These are phyloP conservation scores for Phaeosphaeriaceae sp. DNA, from an alignment of 2,329 filamentous ascomycete genomes.

Conservation along the genomic window DNA sequence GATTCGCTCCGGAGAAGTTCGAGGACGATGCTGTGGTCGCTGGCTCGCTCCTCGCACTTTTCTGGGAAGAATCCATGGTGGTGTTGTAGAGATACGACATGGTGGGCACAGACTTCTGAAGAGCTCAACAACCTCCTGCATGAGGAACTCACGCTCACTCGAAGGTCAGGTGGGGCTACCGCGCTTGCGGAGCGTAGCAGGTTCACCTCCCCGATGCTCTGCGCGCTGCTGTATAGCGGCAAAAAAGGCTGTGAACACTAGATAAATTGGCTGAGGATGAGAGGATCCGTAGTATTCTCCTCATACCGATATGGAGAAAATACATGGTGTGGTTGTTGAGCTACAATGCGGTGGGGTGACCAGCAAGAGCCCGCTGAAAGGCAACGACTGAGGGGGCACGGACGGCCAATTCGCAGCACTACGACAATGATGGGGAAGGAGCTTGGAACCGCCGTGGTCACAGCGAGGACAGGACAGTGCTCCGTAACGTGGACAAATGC, in stretches of 20 bases:
- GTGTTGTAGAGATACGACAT: background rate
- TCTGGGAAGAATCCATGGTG: background rate
- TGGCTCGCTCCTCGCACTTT: slow-evolving; percentile 1
- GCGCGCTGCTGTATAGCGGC: background rate
- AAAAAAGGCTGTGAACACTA: background rate
- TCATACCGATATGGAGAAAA: background rate
- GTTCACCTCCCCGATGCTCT: background rate
- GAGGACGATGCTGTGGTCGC: slow-evolving; percentile 6
- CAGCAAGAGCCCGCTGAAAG: background rate
- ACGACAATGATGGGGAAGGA: background rate
- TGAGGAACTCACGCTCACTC: background rate
- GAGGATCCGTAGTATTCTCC: background rate
- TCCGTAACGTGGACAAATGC: too few species aligned
- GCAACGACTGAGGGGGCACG: background rate
- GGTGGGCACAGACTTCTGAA: background rate
- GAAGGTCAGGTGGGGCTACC: background rate
- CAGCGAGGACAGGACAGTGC: too few species aligned
- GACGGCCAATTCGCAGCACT: background rate
- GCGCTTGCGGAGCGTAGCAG: background rate
- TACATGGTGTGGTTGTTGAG: slow-evolving; percentile 7
- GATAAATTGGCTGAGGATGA: background rate
- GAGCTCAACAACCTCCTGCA: background rate
- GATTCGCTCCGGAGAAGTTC: slow-evolving; percentile 11
- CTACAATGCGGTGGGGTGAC: background rate
- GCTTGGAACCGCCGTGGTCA: too few species aligned